These are phyloP conservation scores for Rasamsonia emersonii DNA, from an alignment of 2,329 filamentous ascomycete genomes.

Conservation along the genomic window DNA sequence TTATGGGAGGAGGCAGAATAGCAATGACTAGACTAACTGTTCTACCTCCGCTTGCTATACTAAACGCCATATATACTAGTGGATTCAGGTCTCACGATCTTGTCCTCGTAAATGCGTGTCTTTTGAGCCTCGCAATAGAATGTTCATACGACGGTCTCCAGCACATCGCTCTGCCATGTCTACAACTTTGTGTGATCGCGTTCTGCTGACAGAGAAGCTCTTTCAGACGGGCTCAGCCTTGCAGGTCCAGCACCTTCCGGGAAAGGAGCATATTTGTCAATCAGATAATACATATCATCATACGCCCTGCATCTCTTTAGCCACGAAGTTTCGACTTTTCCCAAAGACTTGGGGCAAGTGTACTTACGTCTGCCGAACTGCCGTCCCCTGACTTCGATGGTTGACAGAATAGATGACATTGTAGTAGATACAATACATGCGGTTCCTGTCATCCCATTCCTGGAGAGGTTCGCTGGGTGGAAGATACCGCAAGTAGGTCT, in stretches of 20 bases:
- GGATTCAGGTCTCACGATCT: too few species aligned
- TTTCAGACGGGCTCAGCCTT: slow-evolving; percentile 8
- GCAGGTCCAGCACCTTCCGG: slow-evolving; percentile 11
- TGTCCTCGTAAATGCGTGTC: too few species aligned
- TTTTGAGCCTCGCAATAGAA: too few species aligned
- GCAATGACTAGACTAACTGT: too few species aligned
- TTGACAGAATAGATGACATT: slow-evolving; percentile 12
- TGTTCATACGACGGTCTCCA: too few species aligned
- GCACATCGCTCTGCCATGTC: not conserved
- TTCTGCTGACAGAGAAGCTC: slow-evolving; percentile 10
- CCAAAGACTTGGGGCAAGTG: too few species aligned
- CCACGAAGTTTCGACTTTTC: too few species aligned
- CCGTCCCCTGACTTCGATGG: slow-evolving; percentile 6
- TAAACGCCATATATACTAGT: too few species aligned
- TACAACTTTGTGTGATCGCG: slow-evolving; percentile 30
- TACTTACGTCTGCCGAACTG: slow-evolving; percentile 12
- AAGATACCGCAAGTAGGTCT: slow-evolving; percentile 9
- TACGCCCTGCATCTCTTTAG: slow-evolving; percentile 16
- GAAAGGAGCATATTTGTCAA: slow-evolving; percentile 18
- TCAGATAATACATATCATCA: slow-evolving; percentile 17
- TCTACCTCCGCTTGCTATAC: too few species aligned
- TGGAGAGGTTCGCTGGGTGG: slow-evolving; percentile 10
- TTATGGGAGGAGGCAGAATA: too few species aligned
- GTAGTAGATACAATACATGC: slow-evolving; percentile 10
- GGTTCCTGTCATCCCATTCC: slow-evolving; percentile 12